Evolutionary conservation across 1,139 yeast species (phyloP).

Genomic region (Geotrichum macrosporum): DNA sequence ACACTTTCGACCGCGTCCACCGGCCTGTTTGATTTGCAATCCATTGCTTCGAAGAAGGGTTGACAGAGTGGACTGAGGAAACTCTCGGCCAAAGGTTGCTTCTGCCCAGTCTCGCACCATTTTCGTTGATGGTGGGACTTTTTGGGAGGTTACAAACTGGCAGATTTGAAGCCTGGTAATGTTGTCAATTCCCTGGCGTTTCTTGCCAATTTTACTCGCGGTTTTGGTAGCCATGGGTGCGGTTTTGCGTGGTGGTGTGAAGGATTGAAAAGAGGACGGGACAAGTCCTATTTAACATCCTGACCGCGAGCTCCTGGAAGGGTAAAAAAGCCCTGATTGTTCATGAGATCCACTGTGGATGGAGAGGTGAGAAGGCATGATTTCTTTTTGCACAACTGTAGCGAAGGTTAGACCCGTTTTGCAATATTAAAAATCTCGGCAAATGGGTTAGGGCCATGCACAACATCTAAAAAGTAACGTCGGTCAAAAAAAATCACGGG

Average conservation of each 20-base stretch:
- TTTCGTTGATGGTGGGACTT: conserved; percentile 11
- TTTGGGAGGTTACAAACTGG: conserved; percentile 12
- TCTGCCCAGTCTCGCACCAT: conserved; percentile 14
- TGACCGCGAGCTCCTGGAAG: too few species aligned
- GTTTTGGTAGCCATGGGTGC: background rate
- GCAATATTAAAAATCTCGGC: too few species aligned
- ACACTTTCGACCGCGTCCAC: conserved; percentile 16
- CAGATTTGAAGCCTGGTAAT: conserved; percentile 16
- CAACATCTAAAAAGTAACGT: too few species aligned
- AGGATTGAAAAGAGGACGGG: too few species aligned
- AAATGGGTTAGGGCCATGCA: too few species aligned
- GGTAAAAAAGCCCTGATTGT: too few species aligned
- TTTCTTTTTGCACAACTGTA: too few species aligned
- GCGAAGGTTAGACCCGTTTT: too few species aligned
- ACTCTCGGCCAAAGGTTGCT: conserved; percentile 10
- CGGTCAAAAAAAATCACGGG: background rate
- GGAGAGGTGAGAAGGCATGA: too few species aligned
- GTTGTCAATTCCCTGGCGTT: conserved; percentile 12
- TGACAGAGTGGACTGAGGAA: conserved; percentile 18
- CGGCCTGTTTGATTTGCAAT: conserved; percentile 14
- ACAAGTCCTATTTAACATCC: too few species aligned
- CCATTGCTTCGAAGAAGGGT: conserved; percentile 14
- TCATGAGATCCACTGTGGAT: too few species aligned
- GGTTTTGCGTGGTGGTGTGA: background rate
- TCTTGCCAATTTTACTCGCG: background rate